phyloP scores from a whole-genome alignment of 345 rosid species.

The Aegle marmelos region DNA sequence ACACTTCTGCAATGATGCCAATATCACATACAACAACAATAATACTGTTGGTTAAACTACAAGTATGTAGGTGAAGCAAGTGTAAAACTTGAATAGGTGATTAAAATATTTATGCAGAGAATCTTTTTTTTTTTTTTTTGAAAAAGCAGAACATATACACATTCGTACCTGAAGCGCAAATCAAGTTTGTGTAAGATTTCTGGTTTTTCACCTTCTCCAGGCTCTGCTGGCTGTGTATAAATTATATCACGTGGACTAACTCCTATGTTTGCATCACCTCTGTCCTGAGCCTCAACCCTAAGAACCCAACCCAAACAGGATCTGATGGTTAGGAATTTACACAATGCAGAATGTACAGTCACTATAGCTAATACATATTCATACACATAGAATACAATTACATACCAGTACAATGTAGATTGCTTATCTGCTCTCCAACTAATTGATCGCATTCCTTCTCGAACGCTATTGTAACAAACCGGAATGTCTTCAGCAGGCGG shows the following conservation, averaged over 20 bases:
- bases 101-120: background rate
- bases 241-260: conserved; percentile 94
- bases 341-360: background rate
- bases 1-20: conserved; percentile 58
- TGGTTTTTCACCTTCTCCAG: conserved; percentile 68
- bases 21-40: conserved; percentile 8
- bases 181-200: conserved; percentile 87
- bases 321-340: conserved; percentile 5
- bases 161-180: conserved; percentile 87
- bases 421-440: conserved; percentile 98
- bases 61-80: conserved; percentile 9
- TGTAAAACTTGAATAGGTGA: background rate
- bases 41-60: background rate
- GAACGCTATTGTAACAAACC: conserved; percentile 80
- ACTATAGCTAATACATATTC: background rate
- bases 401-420: conserved; percentile 80
- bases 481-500: conserved; percentile 96
- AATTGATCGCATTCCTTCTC: conserved; percentile 87
- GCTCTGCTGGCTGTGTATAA: conserved; percentile 75
- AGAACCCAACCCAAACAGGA: conserved; percentile 28
- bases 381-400: background rate
- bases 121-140: background rate
- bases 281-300: conserved; percentile 99
- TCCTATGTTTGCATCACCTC: conserved; percentile 91
- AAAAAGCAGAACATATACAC: background rate